phyloP scores from a whole-genome alignment of 108 stramenopile species.

The Fragilariopsis cylindrus region DNA sequence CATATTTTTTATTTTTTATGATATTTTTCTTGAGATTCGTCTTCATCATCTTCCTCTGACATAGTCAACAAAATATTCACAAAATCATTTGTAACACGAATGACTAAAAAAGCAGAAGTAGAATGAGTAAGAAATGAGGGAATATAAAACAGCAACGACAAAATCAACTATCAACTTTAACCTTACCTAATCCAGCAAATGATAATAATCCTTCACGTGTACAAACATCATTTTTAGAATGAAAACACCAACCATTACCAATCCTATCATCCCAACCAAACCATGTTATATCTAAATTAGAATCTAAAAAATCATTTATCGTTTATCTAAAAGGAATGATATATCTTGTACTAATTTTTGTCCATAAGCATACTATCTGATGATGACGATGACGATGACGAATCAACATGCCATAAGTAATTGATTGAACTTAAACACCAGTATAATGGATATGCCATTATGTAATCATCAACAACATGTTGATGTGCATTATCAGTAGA shows the following conservation, averaged over 20 bases:
- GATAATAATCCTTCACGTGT: slow-evolving; percentile 36
- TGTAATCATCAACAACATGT: slow-evolving; percentile 42
- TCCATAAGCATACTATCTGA: slow-evolving; percentile 22
- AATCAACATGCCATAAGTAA: slow-evolving; percentile 25
- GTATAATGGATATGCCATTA: slow-evolving; percentile 47
- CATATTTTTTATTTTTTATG: neutral
- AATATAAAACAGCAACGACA: too few species aligned
- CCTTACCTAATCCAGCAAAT: slow-evolving; percentile 24
- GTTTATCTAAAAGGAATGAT: slow-evolving; percentile 24
- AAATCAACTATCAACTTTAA: too few species aligned
- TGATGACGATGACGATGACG: neutral
- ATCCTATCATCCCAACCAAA: slow-evolving; percentile 56
- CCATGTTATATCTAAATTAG: slow-evolving; percentile 41
- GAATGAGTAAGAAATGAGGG: too few species aligned
- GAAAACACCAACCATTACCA: slow-evolving; percentile 51
- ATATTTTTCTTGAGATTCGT: too few species aligned
- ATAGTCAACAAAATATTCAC: neutral
- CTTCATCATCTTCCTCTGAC: slow-evolving; percentile 2
- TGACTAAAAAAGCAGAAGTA: slow-evolving; percentile 12
- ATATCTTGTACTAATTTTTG: slow-evolving; percentile 17
- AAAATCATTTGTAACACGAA: slow-evolving; percentile 37
- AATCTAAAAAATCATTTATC: slow-evolving; percentile 37
- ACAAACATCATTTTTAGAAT: slow-evolving; percentile 34
- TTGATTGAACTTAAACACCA: slow-evolving; percentile 35
- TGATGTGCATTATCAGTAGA: slow-evolving; percentile 35